Evolutionary conservation across 495 filamentous ascomycete genomes (phyloP).

Genomic region (Penicillium roqueforti): DNA sequence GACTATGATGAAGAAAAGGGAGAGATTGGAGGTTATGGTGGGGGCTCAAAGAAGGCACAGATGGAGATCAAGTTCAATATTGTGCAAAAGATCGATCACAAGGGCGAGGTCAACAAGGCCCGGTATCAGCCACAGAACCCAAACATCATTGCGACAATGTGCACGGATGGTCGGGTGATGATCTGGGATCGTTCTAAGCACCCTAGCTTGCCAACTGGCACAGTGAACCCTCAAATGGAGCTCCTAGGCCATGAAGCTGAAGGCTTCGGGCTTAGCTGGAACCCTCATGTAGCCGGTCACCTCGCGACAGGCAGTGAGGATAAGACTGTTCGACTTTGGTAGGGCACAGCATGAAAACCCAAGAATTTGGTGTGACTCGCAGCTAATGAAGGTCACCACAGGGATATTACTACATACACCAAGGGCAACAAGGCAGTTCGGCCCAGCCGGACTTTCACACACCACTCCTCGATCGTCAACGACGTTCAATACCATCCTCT

Average conservation of each 20-base stretch:
- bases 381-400: conserved; percentile 25
- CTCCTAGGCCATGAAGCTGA: conserved; percentile 82
- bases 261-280: conserved; percentile 96
- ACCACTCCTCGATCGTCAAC: conserved; percentile 88
- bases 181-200: conserved; percentile 97
- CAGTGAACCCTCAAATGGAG: conserved; percentile 75
- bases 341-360: conserved; percentile 10
- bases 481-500: conserved; percentile 93
- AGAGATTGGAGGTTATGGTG: conserved; percentile 89
- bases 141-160: conserved; percentile 93
- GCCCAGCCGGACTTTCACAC: conserved; percentile 70
- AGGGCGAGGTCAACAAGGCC: conserved; percentile 96
- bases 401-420: conserved; percentile 72
- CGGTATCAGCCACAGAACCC: conserved; percentile 97
- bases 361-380: conserved; percentile 7
- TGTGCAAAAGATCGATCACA: conserved; percentile 93
- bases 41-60: conserved; percentile 56
- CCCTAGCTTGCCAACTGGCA: conserved; percentile 62
- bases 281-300: conserved; percentile 72
- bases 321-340: conserved; percentile 86
- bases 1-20: conserved; percentile 90
- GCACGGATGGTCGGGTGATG: conserved; percentile 78
- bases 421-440: conserved; percentile 66
- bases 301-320: conserved; percentile 90
- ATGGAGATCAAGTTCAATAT: conserved; percentile 80